Evolutionary conservation across 805 yeast species (phyloP).

Genomic region (Lachancea quebecensis): DNA sequence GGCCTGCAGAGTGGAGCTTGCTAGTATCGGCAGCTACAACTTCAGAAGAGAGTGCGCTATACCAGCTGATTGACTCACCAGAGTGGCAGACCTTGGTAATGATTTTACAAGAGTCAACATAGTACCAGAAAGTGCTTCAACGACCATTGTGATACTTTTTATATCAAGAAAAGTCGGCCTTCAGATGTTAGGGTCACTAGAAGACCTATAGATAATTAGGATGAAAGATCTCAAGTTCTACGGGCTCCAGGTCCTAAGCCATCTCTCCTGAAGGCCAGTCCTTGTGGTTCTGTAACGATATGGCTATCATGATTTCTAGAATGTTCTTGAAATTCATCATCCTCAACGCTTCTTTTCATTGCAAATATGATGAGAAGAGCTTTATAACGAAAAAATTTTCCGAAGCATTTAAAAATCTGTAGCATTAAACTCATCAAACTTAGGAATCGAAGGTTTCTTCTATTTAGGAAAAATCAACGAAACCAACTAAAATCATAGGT

Average conservation of each 20-base stretch:
- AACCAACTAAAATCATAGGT: background rate
- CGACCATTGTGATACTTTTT: too few species aligned
- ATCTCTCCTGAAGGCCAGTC: background rate
- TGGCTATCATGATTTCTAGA: constrained; percentile 9
- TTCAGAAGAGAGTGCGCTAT: constrained; percentile 40
- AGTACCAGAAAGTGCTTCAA: background rate
- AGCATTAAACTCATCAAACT: background rate
- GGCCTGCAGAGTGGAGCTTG: constrained; percentile 45
- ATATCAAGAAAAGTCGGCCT: too few species aligned
- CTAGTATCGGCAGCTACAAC: constrained; percentile 43
- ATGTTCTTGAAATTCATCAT: constrained; percentile 9
- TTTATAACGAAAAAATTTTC: background rate
- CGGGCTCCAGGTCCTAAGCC: background rate
- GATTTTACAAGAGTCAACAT: constrained; percentile 35
- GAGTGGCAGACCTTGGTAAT: constrained; percentile 82
- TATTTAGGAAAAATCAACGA: background rate
- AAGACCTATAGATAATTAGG: too few species aligned
- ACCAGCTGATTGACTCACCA: constrained; percentile 38
- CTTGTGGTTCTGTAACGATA: background rate
- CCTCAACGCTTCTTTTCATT: background rate
- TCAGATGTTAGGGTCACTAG: too few species aligned
- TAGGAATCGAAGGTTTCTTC: too few species aligned
- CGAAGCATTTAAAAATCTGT: background rate
- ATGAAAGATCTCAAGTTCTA: background rate
- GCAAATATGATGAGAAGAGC: background rate